A percentile compares a stretch with the other conserved stretches of the same genome.
These are phyloP conservation scores for Arbutus unedo DNA, from an alignment of 148 eudicot species.

Conservation along the genomic window DNA sequence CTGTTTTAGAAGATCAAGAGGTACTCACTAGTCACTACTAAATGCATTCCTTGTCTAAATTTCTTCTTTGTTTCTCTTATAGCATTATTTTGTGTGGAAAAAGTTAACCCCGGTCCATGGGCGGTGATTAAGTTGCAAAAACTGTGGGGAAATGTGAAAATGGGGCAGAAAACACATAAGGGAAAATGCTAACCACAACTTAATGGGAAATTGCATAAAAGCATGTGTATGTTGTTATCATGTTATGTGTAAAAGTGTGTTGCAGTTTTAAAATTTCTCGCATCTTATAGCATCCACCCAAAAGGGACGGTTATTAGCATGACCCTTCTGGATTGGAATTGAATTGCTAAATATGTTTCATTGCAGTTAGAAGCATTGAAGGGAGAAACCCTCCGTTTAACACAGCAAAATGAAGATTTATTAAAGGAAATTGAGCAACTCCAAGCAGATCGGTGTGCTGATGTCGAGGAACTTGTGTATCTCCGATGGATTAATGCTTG, in stretches of 20 bases:
- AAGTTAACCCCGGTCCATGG: not conserved
- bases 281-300: too few species aligned
- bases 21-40: constrained; percentile 23
- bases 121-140: not conserved
- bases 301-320: not conserved
- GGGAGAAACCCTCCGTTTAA: constrained; percentile 39
- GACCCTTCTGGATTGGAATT: not conserved
- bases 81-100: not conserved
- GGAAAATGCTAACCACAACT: too few species aligned
- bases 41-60: not conserved
- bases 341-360: constrained; percentile 5
- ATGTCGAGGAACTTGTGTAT: constrained; percentile 75
- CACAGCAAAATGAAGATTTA: constrained; percentile 54
- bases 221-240: too few species aligned
- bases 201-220: too few species aligned
- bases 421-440: constrained; percentile 56
- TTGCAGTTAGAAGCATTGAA: constrained; percentile 51
- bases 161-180: too few species aligned
- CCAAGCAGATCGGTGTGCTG: constrained; percentile 59
- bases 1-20: constrained; percentile 62
- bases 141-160: not conserved
- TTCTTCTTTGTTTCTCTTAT: constrained; percentile 1
- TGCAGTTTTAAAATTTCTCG: too few species aligned
- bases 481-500: constrained; percentile 95
- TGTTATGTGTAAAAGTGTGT: too few species aligned